Conservation (phyloP, 352 stramenopile genomes). For the Globisporangium viniferum region DNA sequence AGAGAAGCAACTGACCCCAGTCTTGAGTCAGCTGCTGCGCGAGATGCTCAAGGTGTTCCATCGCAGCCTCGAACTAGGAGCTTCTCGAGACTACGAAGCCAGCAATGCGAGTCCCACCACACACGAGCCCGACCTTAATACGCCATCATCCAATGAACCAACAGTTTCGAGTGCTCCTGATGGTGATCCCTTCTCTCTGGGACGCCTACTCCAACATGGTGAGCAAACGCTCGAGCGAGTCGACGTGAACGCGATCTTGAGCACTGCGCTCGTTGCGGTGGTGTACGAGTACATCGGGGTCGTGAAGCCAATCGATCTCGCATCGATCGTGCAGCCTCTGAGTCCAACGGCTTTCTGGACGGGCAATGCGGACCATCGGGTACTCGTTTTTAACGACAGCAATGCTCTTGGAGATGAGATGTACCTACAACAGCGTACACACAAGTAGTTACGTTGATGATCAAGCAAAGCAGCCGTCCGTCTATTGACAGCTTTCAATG, state of each 20-base stretch:
- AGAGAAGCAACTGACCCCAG: neutral
- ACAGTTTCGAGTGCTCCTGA: neutral
- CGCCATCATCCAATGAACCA: neutral
- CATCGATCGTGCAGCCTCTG: neutral
- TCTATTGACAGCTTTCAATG: neutral
- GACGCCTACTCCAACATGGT: neutral
- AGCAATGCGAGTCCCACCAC: neutral
- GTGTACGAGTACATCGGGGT: slow-evolving; percentile 43
- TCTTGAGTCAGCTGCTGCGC: neutral
- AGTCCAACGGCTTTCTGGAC: neutral
- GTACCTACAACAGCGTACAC: neutral
- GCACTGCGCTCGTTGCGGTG: slow-evolving; percentile 31
- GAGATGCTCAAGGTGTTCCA: neutral
- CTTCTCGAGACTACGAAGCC: neutral
- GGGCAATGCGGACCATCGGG: neutral
- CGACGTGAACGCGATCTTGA: slow-evolving; percentile 23
- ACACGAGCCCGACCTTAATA: neutral
- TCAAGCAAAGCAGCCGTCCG: neutral
- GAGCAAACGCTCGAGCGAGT: neutral
- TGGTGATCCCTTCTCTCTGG: neutral
- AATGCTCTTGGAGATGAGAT: neutral
- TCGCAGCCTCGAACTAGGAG: neutral
- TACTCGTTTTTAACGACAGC: neutral
- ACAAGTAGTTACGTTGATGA: neutral
- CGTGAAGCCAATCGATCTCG: slow-evolving; percentile 9